phyloP scores from a whole-genome alignment of 371 early-diverging fungal species.

The Saksenaea oblongispora region DNA sequence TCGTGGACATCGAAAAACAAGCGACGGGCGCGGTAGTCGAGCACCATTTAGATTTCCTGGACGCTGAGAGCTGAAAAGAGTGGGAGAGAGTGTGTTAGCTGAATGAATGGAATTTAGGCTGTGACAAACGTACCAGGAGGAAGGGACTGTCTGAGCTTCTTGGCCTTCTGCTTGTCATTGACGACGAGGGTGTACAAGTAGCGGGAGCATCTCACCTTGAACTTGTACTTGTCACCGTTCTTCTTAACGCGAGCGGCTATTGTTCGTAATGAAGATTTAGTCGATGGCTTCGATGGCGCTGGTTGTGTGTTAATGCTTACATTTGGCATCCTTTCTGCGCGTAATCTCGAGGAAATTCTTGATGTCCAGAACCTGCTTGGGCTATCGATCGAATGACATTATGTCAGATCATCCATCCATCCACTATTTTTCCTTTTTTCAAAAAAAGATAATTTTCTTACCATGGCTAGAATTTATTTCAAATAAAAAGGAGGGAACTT shows the following conservation, averaged over 20 bases:
- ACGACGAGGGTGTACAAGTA: constrained; percentile 93
- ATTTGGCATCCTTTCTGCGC: constrained; percentile 86
- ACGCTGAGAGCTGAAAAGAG: constrained; percentile 24
- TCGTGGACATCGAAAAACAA: background rate
- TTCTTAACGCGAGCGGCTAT: constrained; percentile 91
- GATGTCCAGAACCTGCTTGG: constrained; percentile 93
- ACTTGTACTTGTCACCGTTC: constrained; percentile 91
- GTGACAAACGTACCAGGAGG: constrained; percentile 65
- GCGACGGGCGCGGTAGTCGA: background rate
- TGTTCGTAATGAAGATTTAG: background rate
- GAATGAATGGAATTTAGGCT: background rate
- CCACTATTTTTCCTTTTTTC: background rate
- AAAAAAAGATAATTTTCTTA: constrained; percentile 1
- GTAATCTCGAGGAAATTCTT: constrained; percentile 94
- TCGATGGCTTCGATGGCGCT: background rate
- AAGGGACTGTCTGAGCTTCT: constrained; percentile 89
- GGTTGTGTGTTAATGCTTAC: background rate
- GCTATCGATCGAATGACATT: constrained; percentile 47
- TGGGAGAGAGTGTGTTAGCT: too few relatives aligned
- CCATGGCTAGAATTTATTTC: background rate
- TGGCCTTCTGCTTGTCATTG: constrained; percentile 90
- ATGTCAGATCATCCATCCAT: background rate
- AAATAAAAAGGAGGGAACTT: constrained; percentile 5
- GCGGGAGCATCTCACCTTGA: constrained; percentile 96
- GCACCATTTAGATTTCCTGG: constrained; percentile 30